Evolutionary conservation across 768 basidiomycete species (phyloP), one percentile per base, ranked within the genome.

Genomic region (Pulveroboletus sp.): DNA sequence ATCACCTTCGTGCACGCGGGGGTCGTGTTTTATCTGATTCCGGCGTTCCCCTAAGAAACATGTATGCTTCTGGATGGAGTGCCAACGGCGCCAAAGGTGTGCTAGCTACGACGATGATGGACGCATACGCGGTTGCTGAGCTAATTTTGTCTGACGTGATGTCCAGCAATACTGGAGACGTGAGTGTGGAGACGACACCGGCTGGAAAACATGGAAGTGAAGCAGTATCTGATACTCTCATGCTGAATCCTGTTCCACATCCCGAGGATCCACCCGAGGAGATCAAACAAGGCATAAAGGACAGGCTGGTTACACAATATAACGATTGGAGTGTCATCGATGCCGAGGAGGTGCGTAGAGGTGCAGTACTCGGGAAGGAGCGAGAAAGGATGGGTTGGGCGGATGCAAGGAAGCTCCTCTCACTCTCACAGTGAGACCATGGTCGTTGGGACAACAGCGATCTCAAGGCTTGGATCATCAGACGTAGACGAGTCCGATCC

Each of bases 51-150:
- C 56, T 84, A 33, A 75, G 73, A 33, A 81, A 80, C 50, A 73
- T 94, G n/a, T 99, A 96, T 63, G 86, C 91, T 1, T 85, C 89
- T 1, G 95, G 95, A 9, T 99, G 96, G 96, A 86, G 91, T 2
- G 86, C 91, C 2, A 83, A 80, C 3, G 95, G 95, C 32, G 93
- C 96, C 0, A 85, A 81, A 46, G 94, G 94, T 9, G 93, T 98
- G 11, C 75, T 98, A 39, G 93, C 92, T 2, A 76, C 85, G 3
- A 96, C 96, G 31, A 93, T 99, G 93, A 82, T 91, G 68, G 79
- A 96, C 63, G 89, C 94, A 18, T 92, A 93, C 62, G 76, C 77
- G 3, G 82, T 90, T 3, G 86, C 89, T 2, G 82, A 87, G 35
- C 71, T 77, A 0, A 79, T 97, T 46, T 54, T 92, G 1, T 68